Conservation (phyloP, 441 rosid species). For the Theobroma grandiflorum region DNA sequence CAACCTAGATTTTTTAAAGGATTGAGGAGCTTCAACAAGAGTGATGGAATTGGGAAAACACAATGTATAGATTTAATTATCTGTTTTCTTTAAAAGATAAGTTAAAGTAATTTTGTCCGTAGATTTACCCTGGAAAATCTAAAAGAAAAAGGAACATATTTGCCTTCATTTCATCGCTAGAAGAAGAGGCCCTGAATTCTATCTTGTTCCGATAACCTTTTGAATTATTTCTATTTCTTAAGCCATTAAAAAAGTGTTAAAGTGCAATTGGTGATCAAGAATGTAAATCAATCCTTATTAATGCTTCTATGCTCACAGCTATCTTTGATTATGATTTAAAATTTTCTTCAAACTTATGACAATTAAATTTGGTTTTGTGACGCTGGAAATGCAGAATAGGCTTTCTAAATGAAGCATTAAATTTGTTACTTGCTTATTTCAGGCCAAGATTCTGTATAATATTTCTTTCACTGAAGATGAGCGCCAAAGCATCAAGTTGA, state of each 20-base stretch:
- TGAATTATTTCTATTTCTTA: background rate
- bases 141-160: too few relatives aligned
- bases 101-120: too few relatives aligned
- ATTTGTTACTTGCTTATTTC: conserved; percentile 38
- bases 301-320: background rate
- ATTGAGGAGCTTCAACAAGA: conserved; percentile 11
- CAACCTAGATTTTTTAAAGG: background rate
- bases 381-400: conserved; percentile 7
- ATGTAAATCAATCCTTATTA: background rate
- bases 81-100: too few relatives aligned
- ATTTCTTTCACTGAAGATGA: conserved; percentile 69
- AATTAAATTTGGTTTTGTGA: background rate
- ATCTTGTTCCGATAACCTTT: background rate
- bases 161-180: too few relatives aligned
- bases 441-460: conserved; percentile 62
- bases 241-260: background rate
- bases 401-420: conserved; percentile 7
- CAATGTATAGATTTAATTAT: too few relatives aligned
- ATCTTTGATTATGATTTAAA: background rate
- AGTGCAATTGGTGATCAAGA: background rate
- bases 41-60: background rate
- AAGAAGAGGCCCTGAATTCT: too few relatives aligned
- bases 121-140: too few relatives aligned
- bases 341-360: background rate
- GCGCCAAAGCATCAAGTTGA: conserved; percentile 54